Evolutionary conservation across 2,329 filamentous ascomycete genomes (phyloP), one percentile per base, ranked within the genome.

Genomic region (Colletotrichum sp.): DNA sequence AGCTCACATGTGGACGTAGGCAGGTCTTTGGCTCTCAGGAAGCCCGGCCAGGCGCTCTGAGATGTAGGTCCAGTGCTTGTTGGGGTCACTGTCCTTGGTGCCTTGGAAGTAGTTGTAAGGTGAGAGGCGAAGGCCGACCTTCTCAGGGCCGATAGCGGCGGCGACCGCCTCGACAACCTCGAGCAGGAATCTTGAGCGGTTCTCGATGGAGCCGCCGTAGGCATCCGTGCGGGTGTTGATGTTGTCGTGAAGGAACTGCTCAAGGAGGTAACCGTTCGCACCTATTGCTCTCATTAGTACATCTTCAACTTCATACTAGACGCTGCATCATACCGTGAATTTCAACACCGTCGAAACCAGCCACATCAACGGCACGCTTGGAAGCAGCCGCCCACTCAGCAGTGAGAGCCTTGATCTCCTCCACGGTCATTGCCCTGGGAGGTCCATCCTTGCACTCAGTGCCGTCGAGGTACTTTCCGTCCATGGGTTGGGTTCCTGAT

Each of bases 281-380:
- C 82, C 73, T 75, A 2, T 36, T 3, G 1, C 1, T 0, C 13
- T 10, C 8, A 21, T 63, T 3, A 63, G 30, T 32, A 52, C 10
- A 1, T 16, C 8, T 30, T 8, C 7, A 10, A 3, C 6, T 63
- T 15, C 12, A 24, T 16, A 8, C 3, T 2, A 4, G 6, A 6
- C 12, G 12, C 3, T 26, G 36, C 3, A 3, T 26, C 67, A 3
- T 63, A 70, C 76, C 88, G 60, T 90, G 87, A 4, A 87, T 82
- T 77, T 96, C 94, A 58, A 96, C 90, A 1, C 91, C 92, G 78
- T 96, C 94, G 28, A 93, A 93, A 0, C 94, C 94, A 1, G 91
- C 92, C 78, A 66, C 77, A 0, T 87, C 85, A 0, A 94, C 82
- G 0, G 93, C 90, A 7, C 91, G 87, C 77, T 88, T 86, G 0